These are phyloP conservation scores for Limnomonas spitsbergensis DNA, from an alignment of 139 green algal genomes.

Conservation along the genomic window DNA sequence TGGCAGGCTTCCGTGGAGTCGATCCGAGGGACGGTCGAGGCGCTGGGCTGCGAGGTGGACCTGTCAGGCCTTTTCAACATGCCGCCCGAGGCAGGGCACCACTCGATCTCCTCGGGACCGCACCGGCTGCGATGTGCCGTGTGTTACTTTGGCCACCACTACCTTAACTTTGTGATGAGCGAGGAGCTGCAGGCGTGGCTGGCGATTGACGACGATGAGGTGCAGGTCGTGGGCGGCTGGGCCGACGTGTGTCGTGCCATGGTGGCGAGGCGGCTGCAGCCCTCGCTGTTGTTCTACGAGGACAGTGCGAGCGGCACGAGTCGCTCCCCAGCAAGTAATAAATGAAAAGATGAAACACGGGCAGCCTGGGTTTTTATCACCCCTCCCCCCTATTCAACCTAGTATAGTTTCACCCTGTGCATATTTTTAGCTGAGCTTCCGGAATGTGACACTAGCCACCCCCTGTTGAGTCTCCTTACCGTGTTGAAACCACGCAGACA, in stretches of 20 bases:
- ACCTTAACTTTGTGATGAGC: slow-evolving; percentile 58
- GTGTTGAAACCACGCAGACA: no score
- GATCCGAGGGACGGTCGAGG: slow-evolving; percentile 49
- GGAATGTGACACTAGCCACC: no score
- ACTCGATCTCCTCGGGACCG: not conserved
- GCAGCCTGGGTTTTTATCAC: no score
- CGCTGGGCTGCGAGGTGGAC: slow-evolving; percentile 48
- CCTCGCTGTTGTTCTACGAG: slow-evolving; percentile 70
- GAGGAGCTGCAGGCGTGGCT: slow-evolving; percentile 72
- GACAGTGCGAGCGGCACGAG: no score
- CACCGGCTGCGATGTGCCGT: slow-evolving; percentile 40
- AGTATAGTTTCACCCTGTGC: no score
- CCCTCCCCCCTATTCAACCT: no score
- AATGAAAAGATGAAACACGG: no score
- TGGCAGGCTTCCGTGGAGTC: slow-evolving; percentile 45
- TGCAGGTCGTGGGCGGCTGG: slow-evolving; percentile 62
- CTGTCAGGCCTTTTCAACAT: slow-evolving; percentile 44
- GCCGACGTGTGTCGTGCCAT: slow-evolving; percentile 48
- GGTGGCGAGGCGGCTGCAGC: slow-evolving; percentile 55
- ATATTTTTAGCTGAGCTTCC: no score
- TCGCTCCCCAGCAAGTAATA: no score
- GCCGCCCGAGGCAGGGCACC: not conserved
- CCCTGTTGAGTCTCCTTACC: no score
- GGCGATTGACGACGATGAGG: slow-evolving; percentile 71
- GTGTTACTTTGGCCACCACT: slow-evolving; percentile 75